phyloP scores from a whole-genome alignment of 2,329 filamentous ascomycete species.

The Diaporthe citri region DNA sequence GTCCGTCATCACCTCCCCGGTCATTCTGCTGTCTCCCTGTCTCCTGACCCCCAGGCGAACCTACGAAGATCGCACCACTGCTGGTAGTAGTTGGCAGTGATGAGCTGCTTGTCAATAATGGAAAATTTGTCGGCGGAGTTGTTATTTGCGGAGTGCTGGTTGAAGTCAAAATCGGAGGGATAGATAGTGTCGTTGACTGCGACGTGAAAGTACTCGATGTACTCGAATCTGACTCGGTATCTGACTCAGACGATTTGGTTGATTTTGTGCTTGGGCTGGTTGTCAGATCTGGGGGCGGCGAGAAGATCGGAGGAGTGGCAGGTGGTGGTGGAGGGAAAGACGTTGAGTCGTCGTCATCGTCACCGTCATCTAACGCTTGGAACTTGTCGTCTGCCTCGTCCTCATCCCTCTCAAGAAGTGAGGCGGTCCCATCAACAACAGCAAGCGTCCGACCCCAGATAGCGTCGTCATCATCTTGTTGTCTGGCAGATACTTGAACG shows the following conservation, averaged over 20 bases:
- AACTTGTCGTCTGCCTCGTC: neutral
- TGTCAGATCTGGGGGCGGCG: neutral
- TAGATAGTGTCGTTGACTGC: slow-evolving; percentile 4
- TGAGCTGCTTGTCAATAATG: neutral
- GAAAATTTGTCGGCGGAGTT: neutral
- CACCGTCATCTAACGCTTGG: neutral
- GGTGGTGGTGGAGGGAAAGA: slow-evolving; percentile 1
- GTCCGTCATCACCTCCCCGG: neutral
- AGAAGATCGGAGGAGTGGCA: neutral
- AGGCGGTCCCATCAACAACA: neutral
- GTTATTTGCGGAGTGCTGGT: slow-evolving; percentile 7
- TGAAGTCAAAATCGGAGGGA: slow-evolving; percentile 9
- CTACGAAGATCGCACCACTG: neutral
- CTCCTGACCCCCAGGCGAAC: neutral
- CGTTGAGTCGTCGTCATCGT: slow-evolving; percentile 3
- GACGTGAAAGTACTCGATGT: neutral
- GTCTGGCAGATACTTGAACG: neutral
- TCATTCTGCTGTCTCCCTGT: slow-evolving; percentile 1
- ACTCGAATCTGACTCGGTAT: slow-evolving; percentile 12
- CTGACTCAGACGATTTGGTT: neutral
- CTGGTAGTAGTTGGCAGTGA: neutral
- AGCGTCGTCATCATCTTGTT: neutral
- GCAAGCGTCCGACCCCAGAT: neutral
- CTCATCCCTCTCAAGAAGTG: neutral
- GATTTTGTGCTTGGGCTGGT: slow-evolving; percentile 7